A percentile compares a stretch with the other conserved stretches of the same genome.
phyloP scores from a whole-genome alignment of 768 basidiomycete species.

The Naganishia kalamii region DNA sequence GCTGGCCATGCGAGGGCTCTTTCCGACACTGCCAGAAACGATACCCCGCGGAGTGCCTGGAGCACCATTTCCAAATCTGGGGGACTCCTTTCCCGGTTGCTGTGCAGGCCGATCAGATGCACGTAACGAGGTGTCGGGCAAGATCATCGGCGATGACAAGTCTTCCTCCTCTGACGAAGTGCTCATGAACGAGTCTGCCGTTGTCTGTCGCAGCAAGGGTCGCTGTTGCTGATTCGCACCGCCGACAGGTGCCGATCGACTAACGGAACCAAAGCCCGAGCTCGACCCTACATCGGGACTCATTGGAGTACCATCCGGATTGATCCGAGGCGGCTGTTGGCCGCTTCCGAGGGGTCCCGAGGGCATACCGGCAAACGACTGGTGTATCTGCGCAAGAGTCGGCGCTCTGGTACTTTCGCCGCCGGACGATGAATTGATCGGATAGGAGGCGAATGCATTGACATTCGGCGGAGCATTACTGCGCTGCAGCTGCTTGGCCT shows the following conservation, averaged over 20 bases:
- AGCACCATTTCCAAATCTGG: conserved; percentile 14
- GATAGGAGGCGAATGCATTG: background rate
- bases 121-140: conserved; percentile 23
- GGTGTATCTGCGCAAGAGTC: background rate
- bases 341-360: conserved; percentile 7
- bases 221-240: conserved; percentile 3
- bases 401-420: background rate
- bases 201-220: conserved; percentile 14
- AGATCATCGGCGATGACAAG: conserved; percentile 25
- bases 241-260: background rate
- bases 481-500: background rate
- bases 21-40: background rate
- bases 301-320: background rate
- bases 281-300: background rate
- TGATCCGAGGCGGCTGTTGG: conserved; percentile 1
- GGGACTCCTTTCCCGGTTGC: conserved; percentile 4
- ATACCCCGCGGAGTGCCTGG: background rate
- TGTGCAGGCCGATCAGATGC: conserved; percentile 11
- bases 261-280: background rate
- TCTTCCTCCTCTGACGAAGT: conserved; percentile 27
- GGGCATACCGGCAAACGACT: conserved; percentile 4
- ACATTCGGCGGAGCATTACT: background rate
- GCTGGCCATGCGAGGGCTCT: background rate
- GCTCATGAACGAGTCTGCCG: conserved; percentile 23
- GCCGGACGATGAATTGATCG: background rate